Evolutionary conservation across 305 asterid genomes (phyloP), one percentile per base, ranked within the genome.

Genomic region (Fraxinus baroniana): DNA sequence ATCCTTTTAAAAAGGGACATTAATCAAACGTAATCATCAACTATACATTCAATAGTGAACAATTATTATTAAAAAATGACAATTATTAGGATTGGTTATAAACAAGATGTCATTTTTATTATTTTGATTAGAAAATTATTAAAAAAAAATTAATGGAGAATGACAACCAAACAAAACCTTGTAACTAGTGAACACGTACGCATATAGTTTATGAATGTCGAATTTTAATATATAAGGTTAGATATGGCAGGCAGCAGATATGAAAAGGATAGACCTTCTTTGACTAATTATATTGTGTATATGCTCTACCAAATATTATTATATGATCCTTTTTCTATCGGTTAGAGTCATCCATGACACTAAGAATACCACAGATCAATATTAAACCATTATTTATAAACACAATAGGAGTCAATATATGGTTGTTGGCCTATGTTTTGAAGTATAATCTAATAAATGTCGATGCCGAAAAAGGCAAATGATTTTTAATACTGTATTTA

Each of bases 321-420:
- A 55, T 76, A 87, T 81, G 24, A 20, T 62, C 87, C 86, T 83
- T 83, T 88, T 84, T 76, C 81, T 64, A 86, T 82, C 79, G 74
- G 85, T 86, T 86, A 66, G 88, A 86, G 90, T 92, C 95, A 92
- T 90, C 88, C 91, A 85, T 92, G 91, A 89, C 95, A 86, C 64
- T 75, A 37, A 71, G 86, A 36, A 83, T 87, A 83, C 87, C 74
- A 80, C 41, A 36, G 22, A 72, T 80, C 8, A 60, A 78, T 80
- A 82, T 79, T 78, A 78, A 46, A 84, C 78, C 62, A 36, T 17
- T 39, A 32, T 24, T 39, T 49, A 5, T 1, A 15, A 49, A 49
- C n/a, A 15, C 60, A 3, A 12, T 49, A 49, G 60, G 60, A 49
- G 60, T 49, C 60, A 49, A 15, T 6, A 49, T 49, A 49, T 15